Conservation (phyloP, 106 monocot genomes). For the Posidonia australis region DNA sequence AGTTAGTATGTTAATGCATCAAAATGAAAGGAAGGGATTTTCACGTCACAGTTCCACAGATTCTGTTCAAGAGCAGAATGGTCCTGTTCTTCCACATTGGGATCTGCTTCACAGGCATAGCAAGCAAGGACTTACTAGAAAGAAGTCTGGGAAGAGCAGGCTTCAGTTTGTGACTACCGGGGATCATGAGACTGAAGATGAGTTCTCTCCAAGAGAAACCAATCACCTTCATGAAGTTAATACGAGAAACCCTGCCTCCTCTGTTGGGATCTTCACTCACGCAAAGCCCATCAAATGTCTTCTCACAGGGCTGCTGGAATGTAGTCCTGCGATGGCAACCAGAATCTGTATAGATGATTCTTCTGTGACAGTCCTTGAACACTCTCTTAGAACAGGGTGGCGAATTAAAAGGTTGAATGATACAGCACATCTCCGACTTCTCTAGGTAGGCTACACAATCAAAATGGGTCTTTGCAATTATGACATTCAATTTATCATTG, state of each 20-base stretch:
- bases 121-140: constrained; percentile 48
- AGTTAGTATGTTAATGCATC: constrained; percentile 25
- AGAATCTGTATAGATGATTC: constrained; percentile 82
- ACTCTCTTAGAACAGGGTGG: constrained; percentile 75
- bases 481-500: too few relatives aligned
- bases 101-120: constrained; percentile 45
- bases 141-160: constrained; percentile 89
- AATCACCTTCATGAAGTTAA: constrained; percentile 20
- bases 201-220: constrained; percentile 43
- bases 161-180: constrained; percentile 81
- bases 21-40: constrained; percentile 36
- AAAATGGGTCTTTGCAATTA: too few relatives aligned
- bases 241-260: constrained; percentile 12
- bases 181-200: constrained; percentile 72
- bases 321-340: constrained; percentile 41
- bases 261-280: constrained; percentile 85
- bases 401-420: constrained; percentile 84
- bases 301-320: constrained; percentile 59
- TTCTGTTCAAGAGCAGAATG: constrained; percentile 51
- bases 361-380: constrained; percentile 72
- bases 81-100: constrained; percentile 31
- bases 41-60: constrained; percentile 49
- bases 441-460: constrained; percentile 33
- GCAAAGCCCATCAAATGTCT: constrained; percentile 77
- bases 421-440: constrained; percentile 93